Conservation (phyloP, 2,329 filamentous ascomycete species). For the Cordyceps cicadae region DNA sequence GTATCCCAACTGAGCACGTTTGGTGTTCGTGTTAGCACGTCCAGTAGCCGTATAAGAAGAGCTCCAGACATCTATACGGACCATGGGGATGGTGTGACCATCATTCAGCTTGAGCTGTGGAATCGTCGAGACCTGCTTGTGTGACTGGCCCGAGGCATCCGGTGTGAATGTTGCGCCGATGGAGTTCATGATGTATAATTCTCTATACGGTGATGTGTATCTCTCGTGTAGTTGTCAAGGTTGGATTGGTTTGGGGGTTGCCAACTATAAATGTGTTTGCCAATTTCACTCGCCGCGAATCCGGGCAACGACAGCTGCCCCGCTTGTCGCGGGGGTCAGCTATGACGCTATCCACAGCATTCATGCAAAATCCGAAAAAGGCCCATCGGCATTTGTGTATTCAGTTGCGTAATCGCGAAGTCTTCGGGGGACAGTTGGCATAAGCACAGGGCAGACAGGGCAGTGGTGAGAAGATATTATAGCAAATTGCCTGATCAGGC, state of each 20-base stretch:
- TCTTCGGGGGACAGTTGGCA: neutral
- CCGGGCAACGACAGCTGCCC: neutral
- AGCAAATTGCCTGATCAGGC: neutral
- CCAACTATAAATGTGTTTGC: too few species aligned
- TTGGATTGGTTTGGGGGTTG: too few species aligned
- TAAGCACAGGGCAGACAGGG: neutral
- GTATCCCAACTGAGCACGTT: slow-evolving; percentile 50
- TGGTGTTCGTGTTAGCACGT: neutral
- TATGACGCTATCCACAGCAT: slow-evolving; percentile 3
- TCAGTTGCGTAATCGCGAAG: neutral
- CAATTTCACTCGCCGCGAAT: neutral
- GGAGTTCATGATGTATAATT: slow-evolving; percentile 31
- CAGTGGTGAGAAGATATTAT: neutral
- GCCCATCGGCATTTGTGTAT: neutral
- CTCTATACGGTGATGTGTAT: neutral
- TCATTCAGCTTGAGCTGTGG: slow-evolving; percentile 64
- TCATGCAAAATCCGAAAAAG: neutral
- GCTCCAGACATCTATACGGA: slow-evolving; percentile 22
- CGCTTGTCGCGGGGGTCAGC: neutral
- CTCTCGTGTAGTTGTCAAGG: neutral
- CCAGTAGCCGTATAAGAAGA: slow-evolving; percentile 11
- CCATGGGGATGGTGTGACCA: slow-evolving; percentile 63
- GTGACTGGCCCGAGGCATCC: slow-evolving; percentile 29
- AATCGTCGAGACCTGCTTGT: slow-evolving; percentile 35
- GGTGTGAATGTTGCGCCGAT: slow-evolving; percentile 30